Base-by-base conservation (phyloP, 2,329 filamentous ascomycete genomes). In the Aureobasidium sp. region DNA sequence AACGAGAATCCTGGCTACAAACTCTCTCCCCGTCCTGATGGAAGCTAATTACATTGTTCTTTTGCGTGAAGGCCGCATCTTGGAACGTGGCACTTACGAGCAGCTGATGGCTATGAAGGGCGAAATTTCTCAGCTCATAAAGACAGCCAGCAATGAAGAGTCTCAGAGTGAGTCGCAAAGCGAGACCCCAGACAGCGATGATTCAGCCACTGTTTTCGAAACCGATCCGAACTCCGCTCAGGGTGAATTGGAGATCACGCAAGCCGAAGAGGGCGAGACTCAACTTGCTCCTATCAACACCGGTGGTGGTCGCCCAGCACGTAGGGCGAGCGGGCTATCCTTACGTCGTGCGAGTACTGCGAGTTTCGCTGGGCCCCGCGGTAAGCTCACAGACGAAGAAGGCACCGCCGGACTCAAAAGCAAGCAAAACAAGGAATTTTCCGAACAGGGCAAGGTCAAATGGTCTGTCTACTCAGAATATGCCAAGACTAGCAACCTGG, bases 361-460 rank as follows among this genome's bases (percentile, higher is more conserved):
- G 31, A 97, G 90, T 70, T 96, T 96, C 80, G 87, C 82, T 64
- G 91, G 92, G 0, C 88, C 90, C 25, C 85, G 90, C 64, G 90
- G 91, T 68, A 96, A 94, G 75, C 75, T 93, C 36, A 84, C 81
- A 0, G 93, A 97, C 68, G 91, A 97, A 69, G 90, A 93, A 75
- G 60, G 58, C 6, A 84, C 84, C 2, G 82, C 79, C 41, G 67
- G 73, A 60, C 79, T 87, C 70, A 93, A 90, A 77, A 91, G 89
- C 48, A 90, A 87, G 71, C 92, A 97, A 75, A 82, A 81, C 62
- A 95, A 96, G 76, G 94, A 99, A 74, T 88, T 88, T 67, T 83
- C 85, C 2, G 91, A 99, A 74, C 91, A 99, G 77, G 94, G 94
- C 70, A 97, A 97, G 74, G 94, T 99, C 68, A 97, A 97, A 75